Conservation (phyloP, 2,329 filamentous ascomycete species). For the Colletotrichum sp. region DNA sequence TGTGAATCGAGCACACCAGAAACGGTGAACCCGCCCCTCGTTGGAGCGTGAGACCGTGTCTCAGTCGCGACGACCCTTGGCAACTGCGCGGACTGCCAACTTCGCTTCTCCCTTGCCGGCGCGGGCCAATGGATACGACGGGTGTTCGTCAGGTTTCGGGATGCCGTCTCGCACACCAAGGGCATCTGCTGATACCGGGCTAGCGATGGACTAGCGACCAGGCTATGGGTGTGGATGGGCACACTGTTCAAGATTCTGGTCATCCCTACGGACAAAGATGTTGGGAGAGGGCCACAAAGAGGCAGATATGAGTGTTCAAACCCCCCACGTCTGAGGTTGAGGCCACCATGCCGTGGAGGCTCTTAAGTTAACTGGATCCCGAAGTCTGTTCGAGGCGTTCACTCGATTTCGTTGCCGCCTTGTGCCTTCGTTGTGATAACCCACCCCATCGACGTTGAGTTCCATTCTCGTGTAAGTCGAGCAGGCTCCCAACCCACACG, state of each 20-base stretch:
- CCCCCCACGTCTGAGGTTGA: neutral
- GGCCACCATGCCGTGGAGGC: neutral
- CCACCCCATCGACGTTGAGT: too few species aligned
- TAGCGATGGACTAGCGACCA: slow-evolving; percentile 14
- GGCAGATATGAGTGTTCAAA: neutral
- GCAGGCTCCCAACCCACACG: neutral
- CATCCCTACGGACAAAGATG: slow-evolving; percentile 8
- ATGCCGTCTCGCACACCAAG: slow-evolving; percentile 6
- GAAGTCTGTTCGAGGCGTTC: too few species aligned
- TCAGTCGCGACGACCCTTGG: neutral
- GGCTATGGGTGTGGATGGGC: neutral
- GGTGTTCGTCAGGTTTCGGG: neutral
- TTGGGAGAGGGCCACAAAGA: neutral
- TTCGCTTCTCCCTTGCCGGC: slow-evolving; percentile 11
- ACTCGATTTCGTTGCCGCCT: too few species aligned
- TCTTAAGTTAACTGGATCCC: too few species aligned
- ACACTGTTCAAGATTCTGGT: neutral
- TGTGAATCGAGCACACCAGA: neutral
- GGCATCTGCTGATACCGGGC: slow-evolving; percentile 3
- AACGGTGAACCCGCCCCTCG: slow-evolving; percentile 2
- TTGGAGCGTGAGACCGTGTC: slow-evolving; percentile 13
- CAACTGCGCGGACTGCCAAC: neutral
- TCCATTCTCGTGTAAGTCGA: neutral
- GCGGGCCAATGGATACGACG: slow-evolving; percentile 7
- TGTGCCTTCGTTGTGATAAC: neutral